Evolutionary conservation across 352 stramenopile genomes (phyloP), one percentile per base, ranked within the genome.

Genomic region (Globisporangium barbulae): DNA sequence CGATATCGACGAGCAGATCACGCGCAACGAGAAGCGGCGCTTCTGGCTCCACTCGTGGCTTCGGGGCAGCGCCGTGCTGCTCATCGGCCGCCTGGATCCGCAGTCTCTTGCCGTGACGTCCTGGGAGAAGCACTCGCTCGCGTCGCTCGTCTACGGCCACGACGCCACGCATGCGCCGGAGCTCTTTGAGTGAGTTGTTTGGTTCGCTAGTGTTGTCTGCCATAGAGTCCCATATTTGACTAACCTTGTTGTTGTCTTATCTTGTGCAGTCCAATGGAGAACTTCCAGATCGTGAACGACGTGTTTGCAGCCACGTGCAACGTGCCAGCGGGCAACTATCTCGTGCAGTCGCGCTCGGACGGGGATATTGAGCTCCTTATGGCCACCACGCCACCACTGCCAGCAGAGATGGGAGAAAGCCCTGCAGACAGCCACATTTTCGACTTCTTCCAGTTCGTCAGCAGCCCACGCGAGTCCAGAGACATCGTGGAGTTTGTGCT

Each of bases 31-130:
- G 55, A 66, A 77, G 42, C 77, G 76, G 19, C 72, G 72, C 1
- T 79, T 91, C 52, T 92, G 85, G 84, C 61, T 95, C 1, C 80
- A 94, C 65, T 86, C 85, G 5, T 95, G 87, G 87, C 67, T 95
- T 15, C 80, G 85, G 9, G 85, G 87, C n/a, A 73, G 76, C 15
- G 76, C 82, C 0, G 60, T 63, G 6, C 57, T 95, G n/a, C 35
- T 85, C 6, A 56, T 94, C 5, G 78, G 71, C 12, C 73, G 70
- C 0, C n/a, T 91, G 7, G 57, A 79, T 6, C 83, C 79, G 0
- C 67, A 65, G 30, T 69, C 70, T 2, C 61, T 61, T 21, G 22
- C 33, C 13, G 55, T 90, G 9, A 65, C 37, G 2, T 79, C 77
- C 7, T 91, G 78, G 75, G 71, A 73, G 39, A 78, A 61, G 37